Base-by-base conservation (phyloP, 2,329 filamentous ascomycete species). In the Tolypocladium cylindrosporum region DNA sequence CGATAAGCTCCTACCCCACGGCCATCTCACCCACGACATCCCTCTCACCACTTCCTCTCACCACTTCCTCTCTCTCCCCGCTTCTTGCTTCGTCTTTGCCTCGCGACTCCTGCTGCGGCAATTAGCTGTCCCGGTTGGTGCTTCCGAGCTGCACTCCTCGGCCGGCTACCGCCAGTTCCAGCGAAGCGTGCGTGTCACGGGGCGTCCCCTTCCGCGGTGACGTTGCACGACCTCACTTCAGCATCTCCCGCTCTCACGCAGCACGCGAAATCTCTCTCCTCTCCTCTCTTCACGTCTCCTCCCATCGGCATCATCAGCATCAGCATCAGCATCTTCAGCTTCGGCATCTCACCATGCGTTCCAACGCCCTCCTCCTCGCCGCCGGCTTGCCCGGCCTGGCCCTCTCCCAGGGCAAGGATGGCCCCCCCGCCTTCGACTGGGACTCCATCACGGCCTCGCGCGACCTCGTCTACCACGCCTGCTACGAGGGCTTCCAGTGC, bases 401-500 rank as follows among this genome's bases (percentile, higher is more conserved):
- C 27, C 48, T 36, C 27, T 13, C 31, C 21, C 10, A 8, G 24
- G 24, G 3, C 48, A 6, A 13, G 19, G 31, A 8, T 6, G 4
- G 6, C n/a, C 0, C 31, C n/a, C 53, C 10, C 59, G 34, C 54
- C 2, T 76, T 76, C 60, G 61, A 75, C 60, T 77, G 75, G 75
- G 36, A 61, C 1, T 50, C 60, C 34, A 62, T 78, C 57, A 65
- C 59, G 6, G 72, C 76, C 2, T 69, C 68, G 4, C 53, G 61
- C 13, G 62, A 71, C 40, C 66, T 79, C 34, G 61, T 67, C 3
- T 79, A 74, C 59, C 69, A 74, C 41, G 61, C 64, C 4, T 79
- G 77, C 67, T 77, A 76, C 66, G 62, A 63, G 8, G 64, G 57
- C 1, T 69, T 68, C 58, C 66, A 69, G 42, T 79, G 77, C 59